These are phyloP conservation scores for Magnolia changhungtana DNA, from an alignment of 164 flowering plant species.

Conservation along the genomic window DNA sequence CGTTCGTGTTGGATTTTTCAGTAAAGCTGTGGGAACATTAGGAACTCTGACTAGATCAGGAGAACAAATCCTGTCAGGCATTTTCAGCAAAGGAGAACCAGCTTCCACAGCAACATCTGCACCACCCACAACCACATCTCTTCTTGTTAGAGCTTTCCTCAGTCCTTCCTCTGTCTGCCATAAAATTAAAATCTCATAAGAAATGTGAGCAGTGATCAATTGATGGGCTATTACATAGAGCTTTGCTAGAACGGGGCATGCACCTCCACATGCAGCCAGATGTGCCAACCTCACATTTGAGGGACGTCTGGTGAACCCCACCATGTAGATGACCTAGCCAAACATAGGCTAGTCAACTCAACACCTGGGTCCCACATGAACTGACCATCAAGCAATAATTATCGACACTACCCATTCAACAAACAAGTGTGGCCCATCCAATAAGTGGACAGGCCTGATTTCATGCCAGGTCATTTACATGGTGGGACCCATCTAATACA, in stretches of 20 bases:
- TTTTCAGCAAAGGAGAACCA: slow-evolving; percentile 14
- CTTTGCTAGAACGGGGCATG: too few relatives aligned
- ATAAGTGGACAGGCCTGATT: neutral
- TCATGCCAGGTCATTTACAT: neutral
- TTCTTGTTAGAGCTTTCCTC: slow-evolving; percentile 27
- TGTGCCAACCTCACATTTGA: too few relatives aligned
- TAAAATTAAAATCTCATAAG: neutral
- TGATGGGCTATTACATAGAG: neutral
- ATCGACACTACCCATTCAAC: neutral
- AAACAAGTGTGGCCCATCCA: neutral
- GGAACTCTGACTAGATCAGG: slow-evolving; percentile 32
- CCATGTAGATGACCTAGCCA: neutral
- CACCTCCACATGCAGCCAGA: too few relatives aligned
- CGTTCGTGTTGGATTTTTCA: slow-evolving; percentile 38
- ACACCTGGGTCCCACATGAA: neutral
- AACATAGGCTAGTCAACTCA: neutral
- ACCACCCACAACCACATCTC: slow-evolving; percentile 8
- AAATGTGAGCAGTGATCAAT: neutral
- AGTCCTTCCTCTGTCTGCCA: slow-evolving; percentile 34
- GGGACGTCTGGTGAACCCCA: neutral
- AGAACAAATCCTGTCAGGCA: slow-evolving; percentile 7
- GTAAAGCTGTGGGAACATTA: slow-evolving; percentile 30
- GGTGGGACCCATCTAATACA: neutral
- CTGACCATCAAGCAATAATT: neutral
- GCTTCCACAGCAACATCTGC: slow-evolving; percentile 15